A percentile compares a stretch with the other conserved stretches of the same genome.
Evolutionary conservation across 176 grass and related monocot genomes (phyloP).

Genomic region (Aegilops sharonensis): DNA sequence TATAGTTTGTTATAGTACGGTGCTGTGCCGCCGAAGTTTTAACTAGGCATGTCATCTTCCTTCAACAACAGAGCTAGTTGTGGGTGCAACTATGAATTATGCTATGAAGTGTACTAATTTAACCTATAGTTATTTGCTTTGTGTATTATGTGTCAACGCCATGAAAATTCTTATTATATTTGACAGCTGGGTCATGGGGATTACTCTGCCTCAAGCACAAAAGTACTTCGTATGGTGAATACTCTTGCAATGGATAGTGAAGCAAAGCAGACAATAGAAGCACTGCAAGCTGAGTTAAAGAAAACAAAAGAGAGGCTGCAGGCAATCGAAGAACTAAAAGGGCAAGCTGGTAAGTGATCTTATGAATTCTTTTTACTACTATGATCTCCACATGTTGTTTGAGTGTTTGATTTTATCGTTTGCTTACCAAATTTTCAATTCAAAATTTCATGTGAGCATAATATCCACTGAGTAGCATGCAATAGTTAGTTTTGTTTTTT

Average conservation of each 20-base stretch:
- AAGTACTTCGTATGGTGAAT: constrained; percentile 96
- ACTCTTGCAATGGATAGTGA: constrained; percentile 90
- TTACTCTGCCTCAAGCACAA: constrained; percentile 87
- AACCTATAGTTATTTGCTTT: background rate
- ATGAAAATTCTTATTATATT: constrained; percentile 38
- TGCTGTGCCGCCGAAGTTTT: background rate
- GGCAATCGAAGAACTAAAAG: constrained; percentile 94
- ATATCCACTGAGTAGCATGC: background rate
- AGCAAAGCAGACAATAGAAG: constrained; percentile 97
- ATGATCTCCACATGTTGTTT: constrained; percentile 10
- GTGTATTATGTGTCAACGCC: background rate
- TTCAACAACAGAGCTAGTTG: background rate
- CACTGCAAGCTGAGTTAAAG: constrained; percentile 82
- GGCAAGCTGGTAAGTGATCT: constrained; percentile 71
- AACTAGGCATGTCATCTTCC: constrained; percentile 1
- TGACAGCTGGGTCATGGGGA: constrained; percentile 91
- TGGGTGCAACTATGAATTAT: background rate
- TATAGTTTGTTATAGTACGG: constrained; percentile 3
- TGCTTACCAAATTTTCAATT: background rate
- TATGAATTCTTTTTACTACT: background rate
- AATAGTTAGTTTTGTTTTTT: constrained; percentile 13
- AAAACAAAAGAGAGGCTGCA: constrained; percentile 86
- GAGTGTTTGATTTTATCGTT: constrained; percentile 7
- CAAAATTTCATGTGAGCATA: background rate
- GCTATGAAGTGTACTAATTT: background rate